phyloP scores from a whole-genome alignment of 2,329 filamentous ascomycete species.

The Pleurostoma richardsiae region DNA sequence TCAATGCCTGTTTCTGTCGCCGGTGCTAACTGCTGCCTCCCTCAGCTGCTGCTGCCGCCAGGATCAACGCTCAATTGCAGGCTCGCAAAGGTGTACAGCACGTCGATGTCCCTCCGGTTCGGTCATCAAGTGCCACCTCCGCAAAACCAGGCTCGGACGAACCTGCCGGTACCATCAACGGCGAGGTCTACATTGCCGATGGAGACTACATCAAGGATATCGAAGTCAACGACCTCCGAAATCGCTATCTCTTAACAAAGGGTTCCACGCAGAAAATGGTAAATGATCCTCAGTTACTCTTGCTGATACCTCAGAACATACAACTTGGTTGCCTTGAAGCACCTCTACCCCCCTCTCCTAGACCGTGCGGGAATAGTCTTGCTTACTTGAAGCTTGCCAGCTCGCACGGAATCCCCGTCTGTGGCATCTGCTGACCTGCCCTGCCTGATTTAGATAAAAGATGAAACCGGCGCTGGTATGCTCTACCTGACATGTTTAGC shows the following conservation, averaged over 20 bases:
- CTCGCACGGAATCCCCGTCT: slow-evolving; percentile 57
- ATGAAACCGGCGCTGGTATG: slow-evolving; percentile 99
- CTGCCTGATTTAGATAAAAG: slow-evolving; percentile 96
- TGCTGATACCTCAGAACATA: slow-evolving; percentile 54
- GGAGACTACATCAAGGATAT: slow-evolving; percentile 99
- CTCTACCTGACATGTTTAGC: slow-evolving; percentile 44
- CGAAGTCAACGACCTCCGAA: slow-evolving; percentile 95
- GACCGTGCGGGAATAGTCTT: slow-evolving; percentile 58
- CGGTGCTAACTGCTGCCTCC: background rate
- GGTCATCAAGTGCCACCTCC: slow-evolving; percentile 34
- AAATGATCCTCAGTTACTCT: slow-evolving; percentile 68
- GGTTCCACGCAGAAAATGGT: slow-evolving; percentile 98
- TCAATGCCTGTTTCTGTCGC: background rate
- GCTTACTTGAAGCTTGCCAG: slow-evolving; percentile 68
- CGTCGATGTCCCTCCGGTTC: slow-evolving; percentile 81
- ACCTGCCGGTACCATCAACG: slow-evolving; percentile 59
- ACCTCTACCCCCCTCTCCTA: slow-evolving; percentile 26
- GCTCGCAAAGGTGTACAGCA: slow-evolving; percentile 87
- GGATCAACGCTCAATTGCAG: slow-evolving; percentile 78
- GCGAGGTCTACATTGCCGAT: slow-evolving; percentile 90
- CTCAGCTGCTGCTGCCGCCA: slow-evolving; percentile 79
- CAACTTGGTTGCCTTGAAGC: slow-evolving; percentile 4
- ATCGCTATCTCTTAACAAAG: slow-evolving; percentile 95
- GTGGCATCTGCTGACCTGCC: slow-evolving; percentile 91
- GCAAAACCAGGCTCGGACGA: slow-evolving; percentile 39